Conservation (phyloP, 805 yeast species). For the Candida palmyrensis region DNA sequence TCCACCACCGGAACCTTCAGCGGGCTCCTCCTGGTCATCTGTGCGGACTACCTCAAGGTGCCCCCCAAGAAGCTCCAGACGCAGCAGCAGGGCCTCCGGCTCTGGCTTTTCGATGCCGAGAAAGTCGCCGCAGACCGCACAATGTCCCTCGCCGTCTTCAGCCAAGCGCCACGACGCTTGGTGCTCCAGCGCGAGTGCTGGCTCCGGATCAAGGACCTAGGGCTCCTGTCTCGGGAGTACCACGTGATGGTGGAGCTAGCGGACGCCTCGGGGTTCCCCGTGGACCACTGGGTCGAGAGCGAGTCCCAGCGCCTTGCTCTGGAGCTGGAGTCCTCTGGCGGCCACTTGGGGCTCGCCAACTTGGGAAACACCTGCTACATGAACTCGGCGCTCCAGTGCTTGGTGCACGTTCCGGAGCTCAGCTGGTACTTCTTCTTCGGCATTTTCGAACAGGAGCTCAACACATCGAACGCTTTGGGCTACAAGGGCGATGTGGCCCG, state of each 20-base stretch:
- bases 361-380: slow-evolving; percentile 91
- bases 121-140: slow-evolving; percentile 16
- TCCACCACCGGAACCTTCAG: slow-evolving; percentile 32
- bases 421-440: slow-evolving; percentile 67
- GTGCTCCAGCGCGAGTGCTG: slow-evolving; percentile 19
- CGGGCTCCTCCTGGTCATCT: slow-evolving; percentile 25
- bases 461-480: slow-evolving; percentile 78
- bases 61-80: slow-evolving; percentile 7
- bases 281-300: slow-evolving; percentile 15
- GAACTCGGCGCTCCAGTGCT: slow-evolving; percentile 91
- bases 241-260: slow-evolving; percentile 26
- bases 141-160: slow-evolving; percentile 22
- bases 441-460: slow-evolving; percentile 60
- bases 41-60: slow-evolving; percentile 15
- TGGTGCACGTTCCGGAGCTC: slow-evolving; percentile 81
- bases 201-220: slow-evolving; percentile 24
- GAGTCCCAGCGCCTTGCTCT: slow-evolving; percentile 9
- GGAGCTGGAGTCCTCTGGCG: slow-evolving; percentile 27
- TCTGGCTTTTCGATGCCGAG: slow-evolving; percentile 32
- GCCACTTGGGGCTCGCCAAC: slow-evolving; percentile 55
- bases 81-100: slow-evolving; percentile 19
- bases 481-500: slow-evolving; percentile 75
- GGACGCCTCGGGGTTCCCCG: slow-evolving; percentile 16
- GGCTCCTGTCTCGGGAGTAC: slow-evolving; percentile 17
- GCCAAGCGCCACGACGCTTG: slow-evolving; percentile 24